A percentile compares a stretch with the other conserved stretches of the same genome.
phyloP scores from a whole-genome alignment of 495 filamentous ascomycete genomes.

The Neurospora sp. region DNA sequence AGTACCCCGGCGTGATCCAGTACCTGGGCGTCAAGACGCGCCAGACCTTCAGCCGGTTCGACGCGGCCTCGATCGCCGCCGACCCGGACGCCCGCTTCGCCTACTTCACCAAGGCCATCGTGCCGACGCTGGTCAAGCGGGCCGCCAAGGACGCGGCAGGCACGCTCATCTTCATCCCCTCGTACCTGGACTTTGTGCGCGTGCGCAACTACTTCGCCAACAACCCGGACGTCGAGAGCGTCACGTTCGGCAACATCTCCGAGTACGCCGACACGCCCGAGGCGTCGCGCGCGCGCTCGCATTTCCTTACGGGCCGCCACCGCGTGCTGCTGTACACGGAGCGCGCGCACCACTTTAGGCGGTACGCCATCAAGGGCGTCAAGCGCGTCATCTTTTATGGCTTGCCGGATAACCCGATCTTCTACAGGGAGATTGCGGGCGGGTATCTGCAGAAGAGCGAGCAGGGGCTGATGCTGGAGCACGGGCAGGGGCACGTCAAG shows the following conservation, averaged over 20 bases:
- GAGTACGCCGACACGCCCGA: conserved; percentile 75
- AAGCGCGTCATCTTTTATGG: conserved; percentile 75
- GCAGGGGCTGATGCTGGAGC: conserved; percentile 38
- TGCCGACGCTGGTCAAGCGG: conserved; percentile 60
- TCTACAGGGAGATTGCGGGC: conserved; percentile 80
- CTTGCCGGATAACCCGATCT: conserved; percentile 76
- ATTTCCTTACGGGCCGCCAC: conserved; percentile 76
- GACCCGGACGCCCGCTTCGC: conserved; percentile 90
- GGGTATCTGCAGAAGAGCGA: conserved; percentile 53
- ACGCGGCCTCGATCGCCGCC: conserved; percentile 49
- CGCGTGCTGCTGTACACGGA: conserved; percentile 83
- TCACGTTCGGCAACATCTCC: conserved; percentile 77
- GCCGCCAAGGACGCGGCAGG: conserved; percentile 44
- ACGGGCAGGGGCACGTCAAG: conserved; percentile 47
- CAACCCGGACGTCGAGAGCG: conserved; percentile 50
- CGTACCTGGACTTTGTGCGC: conserved; percentile 88
- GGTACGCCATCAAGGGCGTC: conserved; percentile 71
- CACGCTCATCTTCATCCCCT: conserved; percentile 78
- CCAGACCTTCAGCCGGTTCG: conserved; percentile 88
- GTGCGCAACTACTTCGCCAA: conserved; percentile 83
- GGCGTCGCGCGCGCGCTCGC: conserved; percentile 70
- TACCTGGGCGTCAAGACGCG: conserved; percentile 56
- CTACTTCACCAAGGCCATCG: conserved; percentile 70
- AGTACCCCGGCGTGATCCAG: conserved; percentile 57
- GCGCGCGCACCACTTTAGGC: conserved; percentile 85